Evolutionary conservation across 495 filamentous ascomycete species (phyloP).

Genomic region (Trichocladium antarcticum): DNA sequence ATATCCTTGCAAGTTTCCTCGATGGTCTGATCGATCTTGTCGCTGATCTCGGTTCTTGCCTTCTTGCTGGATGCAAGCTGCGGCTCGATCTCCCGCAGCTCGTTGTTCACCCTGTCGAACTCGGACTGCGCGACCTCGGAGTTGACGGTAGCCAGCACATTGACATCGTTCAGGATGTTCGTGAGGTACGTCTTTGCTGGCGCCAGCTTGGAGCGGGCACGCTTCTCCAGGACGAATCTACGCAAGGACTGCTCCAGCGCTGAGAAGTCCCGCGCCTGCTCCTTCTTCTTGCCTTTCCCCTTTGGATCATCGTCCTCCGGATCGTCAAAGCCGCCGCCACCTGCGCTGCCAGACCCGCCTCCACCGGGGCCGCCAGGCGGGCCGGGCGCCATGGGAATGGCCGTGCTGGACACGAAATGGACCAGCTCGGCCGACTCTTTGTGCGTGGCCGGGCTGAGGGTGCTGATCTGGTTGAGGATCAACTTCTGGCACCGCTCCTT

Average conservation of each 20-base stretch:
- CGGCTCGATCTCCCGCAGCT: conserved; percentile 73
- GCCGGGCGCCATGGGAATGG: conserved; percentile 59
- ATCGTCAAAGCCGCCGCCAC: conserved; percentile 43
- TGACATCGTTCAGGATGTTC: conserved; percentile 79
- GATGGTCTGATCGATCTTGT: conserved; percentile 68
- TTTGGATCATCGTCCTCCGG: conserved; percentile 56
- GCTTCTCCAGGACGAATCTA: conserved; percentile 91
- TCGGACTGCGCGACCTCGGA: conserved; percentile 75
- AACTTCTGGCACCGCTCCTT: conserved; percentile 72
- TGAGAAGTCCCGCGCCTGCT: conserved; percentile 80
- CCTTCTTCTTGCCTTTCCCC: conserved; percentile 81
- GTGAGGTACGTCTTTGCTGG: conserved; percentile 94
- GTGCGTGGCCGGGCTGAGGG: conserved; percentile 77
- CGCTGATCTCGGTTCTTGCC: conserved; percentile 68
- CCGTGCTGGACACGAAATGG: conserved; percentile 95
- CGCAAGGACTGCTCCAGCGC: conserved; percentile 77
- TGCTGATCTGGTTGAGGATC: conserved; percentile 79
- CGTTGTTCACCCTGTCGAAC: conserved; percentile 68
- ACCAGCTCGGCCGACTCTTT: conserved; percentile 89
- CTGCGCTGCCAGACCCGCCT: conserved; percentile 49
- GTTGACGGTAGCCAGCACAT: conserved; percentile 76
- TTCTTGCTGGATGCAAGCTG: conserved; percentile 73
- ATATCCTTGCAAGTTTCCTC: conserved; percentile 76
- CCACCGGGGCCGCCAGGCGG: conserved; percentile 46
- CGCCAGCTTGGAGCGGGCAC: conserved; percentile 87